A percentile compares a stretch with the other conserved stretches of the same genome.
These are phyloP conservation scores for Boletus insuetus DNA, from an alignment of 768 basidiomycete species.

Conservation along the genomic window DNA sequence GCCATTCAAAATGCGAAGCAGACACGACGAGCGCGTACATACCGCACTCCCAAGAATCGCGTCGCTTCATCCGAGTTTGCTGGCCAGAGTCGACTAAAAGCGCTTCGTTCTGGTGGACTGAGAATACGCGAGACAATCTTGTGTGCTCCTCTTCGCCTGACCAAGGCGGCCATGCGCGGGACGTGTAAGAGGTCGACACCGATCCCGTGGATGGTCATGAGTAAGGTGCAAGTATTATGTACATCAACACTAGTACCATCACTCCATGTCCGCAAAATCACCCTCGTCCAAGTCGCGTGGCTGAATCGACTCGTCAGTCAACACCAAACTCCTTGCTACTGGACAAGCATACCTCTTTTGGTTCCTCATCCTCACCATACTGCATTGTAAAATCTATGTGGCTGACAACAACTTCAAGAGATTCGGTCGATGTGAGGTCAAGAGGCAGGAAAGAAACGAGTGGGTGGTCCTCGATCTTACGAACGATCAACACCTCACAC, in stretches of 20 bases:
- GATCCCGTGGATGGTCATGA: conserved; percentile 67
- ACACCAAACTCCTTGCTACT: background rate
- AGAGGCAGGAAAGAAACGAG: conserved; percentile 95
- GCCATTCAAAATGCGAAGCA: background rate
- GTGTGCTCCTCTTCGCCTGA: conserved; percentile 44
- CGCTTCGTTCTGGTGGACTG: conserved; percentile 42
- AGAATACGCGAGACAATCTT: conserved; percentile 64
- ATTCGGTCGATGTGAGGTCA: conserved; percentile 86
- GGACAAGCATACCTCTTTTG: conserved; percentile 67
- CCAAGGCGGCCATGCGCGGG: conserved; percentile 58
- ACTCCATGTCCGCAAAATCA: conserved; percentile 79
- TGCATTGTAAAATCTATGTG: conserved; percentile 99
- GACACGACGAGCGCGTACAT: background rate
- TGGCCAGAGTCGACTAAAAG: conserved; percentile 25
- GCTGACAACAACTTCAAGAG: conserved; percentile 85
- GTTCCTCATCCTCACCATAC: conserved; percentile 98
- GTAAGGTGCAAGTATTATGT: background rate
- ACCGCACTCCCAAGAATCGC: conserved; percentile 75
- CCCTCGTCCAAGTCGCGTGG: conserved; percentile 93
- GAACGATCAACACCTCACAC: background rate
- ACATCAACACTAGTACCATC: background rate
- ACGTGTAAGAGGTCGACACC: conserved; percentile 74
- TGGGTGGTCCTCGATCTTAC: conserved; percentile 96
- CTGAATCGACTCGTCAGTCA: conserved; percentile 37
- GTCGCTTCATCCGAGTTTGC: conserved; percentile 20